phyloP scores from a whole-genome alignment of 2,329 filamentous ascomycete species.

The Helotiales sp. region DNA sequence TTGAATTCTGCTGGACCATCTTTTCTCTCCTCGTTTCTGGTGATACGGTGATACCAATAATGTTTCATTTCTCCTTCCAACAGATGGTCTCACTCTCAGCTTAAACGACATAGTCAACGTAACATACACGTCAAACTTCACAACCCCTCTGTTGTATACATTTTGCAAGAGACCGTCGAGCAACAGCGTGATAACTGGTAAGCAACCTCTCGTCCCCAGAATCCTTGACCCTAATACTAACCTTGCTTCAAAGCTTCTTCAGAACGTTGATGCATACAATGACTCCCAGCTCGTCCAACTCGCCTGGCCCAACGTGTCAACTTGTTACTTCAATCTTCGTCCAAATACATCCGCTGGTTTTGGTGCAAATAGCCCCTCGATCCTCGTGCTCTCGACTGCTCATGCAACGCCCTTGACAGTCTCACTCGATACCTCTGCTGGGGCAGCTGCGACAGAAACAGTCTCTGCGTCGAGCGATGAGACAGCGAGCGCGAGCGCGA shows the following conservation, averaged over 20 bases:
- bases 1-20: background rate
- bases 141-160: conserved; percentile 18
- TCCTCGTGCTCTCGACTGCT: conserved; percentile 3
- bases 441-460: background rate
- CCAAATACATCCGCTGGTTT: conserved; percentile 14
- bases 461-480: background rate
- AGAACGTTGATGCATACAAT: conserved; percentile 19
- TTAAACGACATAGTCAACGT: conserved; percentile 26
- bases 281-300: conserved; percentile 17
- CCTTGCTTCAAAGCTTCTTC: background rate
- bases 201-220: background rate
- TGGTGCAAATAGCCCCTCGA: conserved; percentile 18
- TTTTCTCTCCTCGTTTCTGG: background rate
- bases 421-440: background rate
- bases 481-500: background rate
- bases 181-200: conserved; percentile 4
- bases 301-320: conserved; percentile 11
- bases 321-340: conserved; percentile 25
- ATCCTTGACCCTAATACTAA: background rate
- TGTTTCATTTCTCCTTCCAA: conserved; percentile 23
- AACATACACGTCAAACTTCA: conserved; percentile 22
- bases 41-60: conserved; percentile 10
- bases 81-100: conserved; percentile 15
- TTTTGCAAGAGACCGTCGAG: conserved; percentile 16
- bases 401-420: conserved; percentile 1